Evolutionary conservation across 345 rosid genomes (phyloP).

Genomic region (Populus deltoides): DNA sequence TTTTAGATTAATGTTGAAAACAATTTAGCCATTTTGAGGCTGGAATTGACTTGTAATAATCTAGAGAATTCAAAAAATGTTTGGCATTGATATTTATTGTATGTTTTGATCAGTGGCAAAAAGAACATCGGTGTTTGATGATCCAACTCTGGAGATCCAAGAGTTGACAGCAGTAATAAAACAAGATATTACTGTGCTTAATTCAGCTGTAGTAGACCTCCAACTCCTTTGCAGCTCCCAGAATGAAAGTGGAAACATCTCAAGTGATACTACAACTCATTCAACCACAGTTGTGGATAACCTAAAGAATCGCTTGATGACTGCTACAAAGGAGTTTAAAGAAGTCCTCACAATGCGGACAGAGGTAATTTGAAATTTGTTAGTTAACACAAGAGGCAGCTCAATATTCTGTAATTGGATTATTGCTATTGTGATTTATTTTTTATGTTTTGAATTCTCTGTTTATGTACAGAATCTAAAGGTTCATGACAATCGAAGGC

Average conservation of each 20-base stretch:
- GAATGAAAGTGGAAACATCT: conserved; percentile 49
- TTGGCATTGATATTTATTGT: background rate
- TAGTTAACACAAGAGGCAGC: background rate
- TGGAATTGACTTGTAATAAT: background rate
- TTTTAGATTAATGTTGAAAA: background rate
- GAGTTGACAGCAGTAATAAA: conserved; percentile 70
- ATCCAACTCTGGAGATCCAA: conserved; percentile 80
- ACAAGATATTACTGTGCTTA: conserved; percentile 78
- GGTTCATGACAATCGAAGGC: conserved; percentile 77
- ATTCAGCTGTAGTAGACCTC: conserved; percentile 72
- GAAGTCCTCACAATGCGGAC: conserved; percentile 83
- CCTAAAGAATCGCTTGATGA: conserved; percentile 76
- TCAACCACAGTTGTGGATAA: conserved; percentile 75
- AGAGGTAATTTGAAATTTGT: conserved; percentile 42
- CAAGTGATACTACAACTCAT: conserved; percentile 67
- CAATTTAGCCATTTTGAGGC: background rate
- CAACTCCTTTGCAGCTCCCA: conserved; percentile 64
- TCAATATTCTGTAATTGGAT: background rate
- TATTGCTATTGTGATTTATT: background rate
- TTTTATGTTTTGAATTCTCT: background rate
- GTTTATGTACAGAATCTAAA: conserved; percentile 57
- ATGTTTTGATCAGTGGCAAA: conserved; percentile 56
- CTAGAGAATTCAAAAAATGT: background rate
- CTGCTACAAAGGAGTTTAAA: conserved; percentile 77
- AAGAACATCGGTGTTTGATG: conserved; percentile 82